Evolutionary conservation across 768 basidiomycete species (phyloP), one percentile per base, ranked within the genome.

Genomic region (Rhizopogon roseolus): DNA sequence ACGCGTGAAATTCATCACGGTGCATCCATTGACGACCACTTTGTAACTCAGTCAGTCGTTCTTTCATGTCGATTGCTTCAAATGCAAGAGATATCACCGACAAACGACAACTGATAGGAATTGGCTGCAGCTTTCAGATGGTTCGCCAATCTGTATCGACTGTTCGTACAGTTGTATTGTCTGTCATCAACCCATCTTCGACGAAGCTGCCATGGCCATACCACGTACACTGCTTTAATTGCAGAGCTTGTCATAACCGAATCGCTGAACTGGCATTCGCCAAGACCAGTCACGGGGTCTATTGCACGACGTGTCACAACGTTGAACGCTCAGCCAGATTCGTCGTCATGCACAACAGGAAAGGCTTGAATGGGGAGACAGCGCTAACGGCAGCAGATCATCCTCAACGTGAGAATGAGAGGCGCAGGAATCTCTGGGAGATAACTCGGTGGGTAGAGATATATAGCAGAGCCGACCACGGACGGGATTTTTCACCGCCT

Each of bases 141-240:
- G 97, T 19, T 92, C 89, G n/a, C 97, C 97, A 38, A 94, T 99
- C 48, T 95, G 91, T 64, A 85, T 88, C 41, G 85, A 89, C 62
- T 95, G 93, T 75, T 93, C 93, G 5, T 96, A 96, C 75, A 86
- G 86, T 62, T 99, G 97, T 78, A 95, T 88, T 64, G 87, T 98
- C 54, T 98, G 97, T 74, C 85, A 86, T 43, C 84, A 84, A 53
- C 91, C 94, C 42, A 99, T 99, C 59, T 86, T 95, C 53, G 94
- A 99, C 73, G 97, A 98, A 66, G 97, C 97, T 9, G 98, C 98
- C 69, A 98, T 99, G 92, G 96, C 97, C 6, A 0, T 99, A 98
- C 62, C 97, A 98, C 67, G 94, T 97, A 6, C 90, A 94, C 58
- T 99, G 97, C 73, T 99, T 99, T 78, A 95, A 96, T 61, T 99